Conservation (phyloP, 2,329 filamentous ascomycete species). For the Bipolaris sorokiniana region DNA sequence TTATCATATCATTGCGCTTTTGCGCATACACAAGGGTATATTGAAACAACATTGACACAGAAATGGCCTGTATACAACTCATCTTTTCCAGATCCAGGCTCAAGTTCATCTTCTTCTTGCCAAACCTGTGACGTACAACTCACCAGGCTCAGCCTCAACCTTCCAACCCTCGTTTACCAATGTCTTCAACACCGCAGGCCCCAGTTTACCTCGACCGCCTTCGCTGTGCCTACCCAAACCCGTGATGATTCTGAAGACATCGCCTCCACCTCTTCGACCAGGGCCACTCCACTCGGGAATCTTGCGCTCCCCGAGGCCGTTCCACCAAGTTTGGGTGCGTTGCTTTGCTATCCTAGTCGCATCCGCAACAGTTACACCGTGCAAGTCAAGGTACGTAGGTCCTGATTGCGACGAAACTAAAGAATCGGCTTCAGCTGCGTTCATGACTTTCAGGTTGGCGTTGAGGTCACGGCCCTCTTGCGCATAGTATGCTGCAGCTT, state of each 20-base stretch:
- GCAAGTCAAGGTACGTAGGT: conserved; percentile 72
- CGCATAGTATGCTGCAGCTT: conserved; percentile 78
- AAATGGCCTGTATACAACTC: neutral
- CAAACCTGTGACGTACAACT: conserved; percentile 71
- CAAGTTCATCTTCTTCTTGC: conserved; percentile 34
- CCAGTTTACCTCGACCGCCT: conserved; percentile 75
- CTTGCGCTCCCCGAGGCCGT: conserved; percentile 68
- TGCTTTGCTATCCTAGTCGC: conserved; percentile 78
- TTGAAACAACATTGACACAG: conserved; percentile 3
- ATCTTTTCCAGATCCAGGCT: neutral
- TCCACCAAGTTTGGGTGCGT: conserved; percentile 77
- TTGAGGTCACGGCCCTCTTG: conserved; percentile 71
- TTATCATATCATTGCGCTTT: neutral
- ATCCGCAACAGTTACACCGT: conserved; percentile 81
- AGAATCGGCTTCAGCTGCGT: conserved; percentile 70
- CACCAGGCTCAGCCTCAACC: conserved; percentile 73
- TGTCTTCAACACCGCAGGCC: conserved; percentile 78
- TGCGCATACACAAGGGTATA: neutral
- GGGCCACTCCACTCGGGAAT: conserved; percentile 53
- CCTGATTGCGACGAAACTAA: conserved; percentile 75
- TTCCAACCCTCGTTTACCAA: conserved; percentile 83
- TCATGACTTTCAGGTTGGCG: conserved; percentile 62
- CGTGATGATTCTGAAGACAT: conserved; percentile 76
- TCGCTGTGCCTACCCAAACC: conserved; percentile 80
- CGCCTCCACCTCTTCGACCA: conserved; percentile 51